Evolutionary conservation across 2,329 filamentous ascomycete species (phyloP).

Genomic region (Rutstroemia sp.): DNA sequence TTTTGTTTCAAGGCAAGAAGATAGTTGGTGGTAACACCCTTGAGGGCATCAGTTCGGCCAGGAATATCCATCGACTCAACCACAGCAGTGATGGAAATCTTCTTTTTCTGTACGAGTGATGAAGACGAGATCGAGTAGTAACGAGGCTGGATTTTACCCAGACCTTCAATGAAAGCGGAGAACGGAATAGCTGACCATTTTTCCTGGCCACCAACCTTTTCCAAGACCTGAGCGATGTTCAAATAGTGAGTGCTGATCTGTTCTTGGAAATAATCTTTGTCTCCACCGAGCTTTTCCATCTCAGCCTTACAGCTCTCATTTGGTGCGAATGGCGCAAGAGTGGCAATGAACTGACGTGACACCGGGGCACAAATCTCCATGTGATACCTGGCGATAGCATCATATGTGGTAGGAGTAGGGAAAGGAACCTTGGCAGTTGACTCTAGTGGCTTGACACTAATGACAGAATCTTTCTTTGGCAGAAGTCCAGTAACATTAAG

Average conservation of each 20-base stretch:
- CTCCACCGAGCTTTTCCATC: constrained; percentile 78
- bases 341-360: constrained; percentile 89
- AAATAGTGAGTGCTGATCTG: constrained; percentile 74
- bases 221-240: constrained; percentile 83
- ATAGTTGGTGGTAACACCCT: constrained; percentile 96
- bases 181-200: constrained; percentile 84
- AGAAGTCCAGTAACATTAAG: constrained; percentile 68
- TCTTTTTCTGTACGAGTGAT: constrained; percentile 80
- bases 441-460: constrained; percentile 86
- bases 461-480: constrained; percentile 72
- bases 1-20: constrained; percentile 91
- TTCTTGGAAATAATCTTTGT: constrained; percentile 92
- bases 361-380: constrained; percentile 94
- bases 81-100: constrained; percentile 90
- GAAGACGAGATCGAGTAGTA: constrained; percentile 99
- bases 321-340: constrained; percentile 82
- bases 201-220: constrained; percentile 62
- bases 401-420: constrained; percentile 93
- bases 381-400: constrained; percentile 88
- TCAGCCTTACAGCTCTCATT: constrained; percentile 78
- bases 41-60: constrained; percentile 70
- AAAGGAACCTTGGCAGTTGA: constrained; percentile 96
- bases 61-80: constrained; percentile 79
- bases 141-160: constrained; percentile 91
- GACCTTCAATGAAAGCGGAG: constrained; percentile 85